Base-by-base conservation (phyloP, 495 filamentous ascomycete species). In the Lentithecium fluviatile region DNA sequence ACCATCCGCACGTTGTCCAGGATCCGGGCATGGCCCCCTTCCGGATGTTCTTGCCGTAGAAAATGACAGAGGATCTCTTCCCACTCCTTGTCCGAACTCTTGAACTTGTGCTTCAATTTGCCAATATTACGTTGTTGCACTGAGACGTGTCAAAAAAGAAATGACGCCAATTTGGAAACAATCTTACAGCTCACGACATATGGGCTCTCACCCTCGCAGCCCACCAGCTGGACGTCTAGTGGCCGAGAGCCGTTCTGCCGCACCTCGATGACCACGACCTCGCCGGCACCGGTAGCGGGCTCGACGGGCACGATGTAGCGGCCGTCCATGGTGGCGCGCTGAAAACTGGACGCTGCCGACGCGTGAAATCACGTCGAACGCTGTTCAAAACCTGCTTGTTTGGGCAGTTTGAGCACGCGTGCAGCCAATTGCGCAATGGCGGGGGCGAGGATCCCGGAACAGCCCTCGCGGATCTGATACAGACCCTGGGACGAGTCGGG, bases 71-170 rank as follows among this genome's bases (percentile, higher is more conserved):
- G 66, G 25, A 81, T 78, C 2, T 73, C 64, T 51, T 75, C 69
- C 85, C 85, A 88, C 60, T 88, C 80, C 13, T 79, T 75, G 23
- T 83, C 74, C 15, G 66, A 76, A 32, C 84, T 77, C 34, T 68
- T 66, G 53, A 52, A 62, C 26, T 52, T 63, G n/a, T 52, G 32
- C 37, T 57, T 56, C 23, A 68, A 55, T 29, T 49, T 49, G 10
- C 52, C 52, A 26, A 64, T 60, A 56, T 60, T 45, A 45, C 60
- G 55, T 17, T 68, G 60, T 25, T 68, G 37, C 40, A 68, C 65
- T 68, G 36, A 23, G 24, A 40, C 21, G 54, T 20, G 43, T 62
- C 23, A 63, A 51, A 55, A 52, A 43, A 36, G 55, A 25, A 47
- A 55, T 58, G 53, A 52, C 26, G 13, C 11, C 48, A 45, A 62